A percentile compares a stretch with the other conserved stretches of the same genome.
These are phyloP conservation scores for Croton setiger DNA, from an alignment of 441 rosid species.

Conservation along the genomic window DNA sequence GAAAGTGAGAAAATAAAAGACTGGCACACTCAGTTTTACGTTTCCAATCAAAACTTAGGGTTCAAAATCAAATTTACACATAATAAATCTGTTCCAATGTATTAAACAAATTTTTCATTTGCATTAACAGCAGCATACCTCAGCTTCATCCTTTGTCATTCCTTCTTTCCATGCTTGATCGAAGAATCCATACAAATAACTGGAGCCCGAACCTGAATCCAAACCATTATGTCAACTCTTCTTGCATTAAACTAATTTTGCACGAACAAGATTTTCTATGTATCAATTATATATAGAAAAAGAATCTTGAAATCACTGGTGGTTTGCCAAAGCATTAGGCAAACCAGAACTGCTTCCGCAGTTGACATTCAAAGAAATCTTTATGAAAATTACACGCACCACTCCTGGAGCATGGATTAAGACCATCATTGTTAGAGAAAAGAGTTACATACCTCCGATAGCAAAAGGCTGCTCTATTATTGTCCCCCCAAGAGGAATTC, in stretches of 20 bases:
- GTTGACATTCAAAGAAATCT: neutral
- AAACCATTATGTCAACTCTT: neutral
- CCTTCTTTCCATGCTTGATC: slow-evolving; percentile 98
- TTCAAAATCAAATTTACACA: slow-evolving; percentile 1
- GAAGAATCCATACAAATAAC: slow-evolving; percentile 90
- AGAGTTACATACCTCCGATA: slow-evolving; percentile 63
- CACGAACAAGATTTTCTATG: neutral
- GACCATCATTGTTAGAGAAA: neutral
- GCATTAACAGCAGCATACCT: slow-evolving; percentile 40
- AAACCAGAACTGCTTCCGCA: neutral
- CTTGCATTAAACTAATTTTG: neutral
- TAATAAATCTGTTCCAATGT: neutral
- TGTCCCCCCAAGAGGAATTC: slow-evolving; percentile 95
- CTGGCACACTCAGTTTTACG: no score
- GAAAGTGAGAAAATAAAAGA: no score
- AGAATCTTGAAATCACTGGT: neutral
- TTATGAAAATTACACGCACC: neutral
- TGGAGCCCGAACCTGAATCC: slow-evolving; percentile 85
- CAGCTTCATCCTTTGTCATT: slow-evolving; percentile 96
- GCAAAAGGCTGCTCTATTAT: slow-evolving; percentile 91
- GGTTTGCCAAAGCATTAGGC: neutral
- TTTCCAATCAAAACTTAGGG: neutral
- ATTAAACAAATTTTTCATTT: neutral
- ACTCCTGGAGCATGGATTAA: neutral
- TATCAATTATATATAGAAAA: neutral